Base-by-base conservation (phyloP, 2,329 filamentous ascomycete genomes). In the Cadophora luteo-olivacea region DNA sequence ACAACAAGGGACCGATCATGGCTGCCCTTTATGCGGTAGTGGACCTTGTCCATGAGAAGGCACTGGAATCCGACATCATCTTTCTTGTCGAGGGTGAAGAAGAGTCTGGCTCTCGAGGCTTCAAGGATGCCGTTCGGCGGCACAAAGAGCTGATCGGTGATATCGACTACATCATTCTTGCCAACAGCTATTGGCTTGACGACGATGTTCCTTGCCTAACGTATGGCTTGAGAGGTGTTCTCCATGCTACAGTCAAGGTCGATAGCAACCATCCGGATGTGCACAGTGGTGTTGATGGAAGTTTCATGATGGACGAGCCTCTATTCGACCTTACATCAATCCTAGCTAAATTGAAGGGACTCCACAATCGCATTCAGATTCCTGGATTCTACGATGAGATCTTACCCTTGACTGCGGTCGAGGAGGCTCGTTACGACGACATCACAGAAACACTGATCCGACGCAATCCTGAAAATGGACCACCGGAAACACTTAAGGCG, bases 141-240 rank as follows among this genome's bases (percentile, higher is more conserved):
- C 89, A 96, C 80, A 97, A 97, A 79, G 85, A 90, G 16, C 85
- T 93, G 29, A 97, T 99, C 74, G 96, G 96, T 1, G 85, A 92
- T 11, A 89, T 99, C 1, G 95, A 99, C 80, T 98, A 96, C 84
- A 96, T 99, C 66, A 83, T 99, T 38, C 84, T 99, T 48, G 95
- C 96, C 25, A 99, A 99, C 83, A 97, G 94, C 80, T 99, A 99
- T 83, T 99, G 96, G 96, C 85, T 99, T 1, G 94, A 98, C 77
- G 95, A 99, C 77, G 91, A 97, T 73, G 94, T 97, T 1, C 96
- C 96, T 0, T 99, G 96, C 78, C 82, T 99, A 67, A 99, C 96
- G 0, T 99, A 99, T 71, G 96, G 96, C 0, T 85, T 98, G 7
- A 89, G 96, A 61, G 96, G 96, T 29, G 95, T 99, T 32, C 90